These are phyloP conservation scores for Lactarius akahatsu DNA, from an alignment of 768 basidiomycete genomes.

Conservation along the genomic window DNA sequence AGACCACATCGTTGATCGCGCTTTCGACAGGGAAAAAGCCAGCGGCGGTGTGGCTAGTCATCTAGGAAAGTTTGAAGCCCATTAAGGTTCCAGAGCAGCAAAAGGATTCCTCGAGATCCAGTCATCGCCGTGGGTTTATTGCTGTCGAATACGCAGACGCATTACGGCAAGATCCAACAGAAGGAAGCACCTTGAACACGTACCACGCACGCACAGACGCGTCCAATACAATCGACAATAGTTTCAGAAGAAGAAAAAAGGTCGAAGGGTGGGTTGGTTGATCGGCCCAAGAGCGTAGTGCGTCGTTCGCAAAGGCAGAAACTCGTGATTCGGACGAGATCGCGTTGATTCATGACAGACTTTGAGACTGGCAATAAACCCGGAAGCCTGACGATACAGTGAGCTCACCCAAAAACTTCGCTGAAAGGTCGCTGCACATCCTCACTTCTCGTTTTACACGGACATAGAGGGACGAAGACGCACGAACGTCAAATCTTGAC, in stretches of 20 bases:
- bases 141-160: neutral
- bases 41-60: neutral
- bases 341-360: neutral
- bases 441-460: too few relatives aligned
- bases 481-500: too few relatives aligned
- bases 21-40: neutral
- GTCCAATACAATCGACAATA: neutral
- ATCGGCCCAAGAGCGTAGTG: neutral
- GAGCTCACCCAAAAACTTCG: neutral
- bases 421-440: neutral
- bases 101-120: neutral
- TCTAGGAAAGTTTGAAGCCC: neutral
- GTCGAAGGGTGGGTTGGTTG: neutral
- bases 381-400: neutral
- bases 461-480: too few relatives aligned
- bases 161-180: neutral
- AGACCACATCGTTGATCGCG: neutral
- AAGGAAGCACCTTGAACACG: neutral
- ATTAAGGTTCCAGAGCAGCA: neutral
- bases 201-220: neutral
- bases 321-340: neutral
- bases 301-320: neutral
- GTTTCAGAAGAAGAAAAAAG: too few relatives aligned
- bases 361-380: neutral
- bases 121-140: neutral